Base-by-base conservation (phyloP, 169 alveolate species). In the Plasmodium inui region DNA sequence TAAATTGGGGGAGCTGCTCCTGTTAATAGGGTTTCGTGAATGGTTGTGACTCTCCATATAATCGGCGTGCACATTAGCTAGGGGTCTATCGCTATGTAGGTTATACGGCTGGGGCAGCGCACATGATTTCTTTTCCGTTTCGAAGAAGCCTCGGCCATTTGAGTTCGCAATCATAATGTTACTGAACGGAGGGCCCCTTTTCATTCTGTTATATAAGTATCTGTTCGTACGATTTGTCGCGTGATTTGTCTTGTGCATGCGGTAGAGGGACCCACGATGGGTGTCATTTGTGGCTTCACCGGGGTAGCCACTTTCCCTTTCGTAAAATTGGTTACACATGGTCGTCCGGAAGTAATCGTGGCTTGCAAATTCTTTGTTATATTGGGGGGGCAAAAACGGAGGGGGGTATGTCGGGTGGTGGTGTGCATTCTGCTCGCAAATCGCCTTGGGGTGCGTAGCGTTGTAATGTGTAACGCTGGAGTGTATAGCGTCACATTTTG, bases 171-270 rank as follows among this genome's bases (percentile, higher is more conserved):
- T 17, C 8, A 0, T n/a, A 46, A 80, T 22, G 30, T 80, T 80
- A 19, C 37, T 80, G 71, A 41, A 41, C 32, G 37, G 41, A 41
- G 32, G 61, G 61, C 61, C 41, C 71, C 28, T 80, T 80, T 80
- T 80, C 85, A 80, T 80, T 46, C n/a, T 80, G 34, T 80, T 80
- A 34, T 37, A 46, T 41, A 41, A 1, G 10, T 44, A 80, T 44
- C 57, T 80, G 34, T 46, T 80, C 30, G 37, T 46, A n/a, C 39
- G 44, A 80, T 80, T 46, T 41, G 19, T 44, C 41, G n/a, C 41
- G 19, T 34, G 32, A 53, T 82, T 82, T 82, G 39, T 17, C 79
- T 6, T 82, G 50, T 26, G 41, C 37, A 53, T 55, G 26, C 53
- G 12, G 32, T 19, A 39, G 22, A 39, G 26, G 30, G 53, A 26